A percentile compares a stretch with the other conserved stretches of the same genome.
Conservation (phyloP, 371 early-diverging fungal species). For the Paraphysoderma sedebokerense region DNA sequence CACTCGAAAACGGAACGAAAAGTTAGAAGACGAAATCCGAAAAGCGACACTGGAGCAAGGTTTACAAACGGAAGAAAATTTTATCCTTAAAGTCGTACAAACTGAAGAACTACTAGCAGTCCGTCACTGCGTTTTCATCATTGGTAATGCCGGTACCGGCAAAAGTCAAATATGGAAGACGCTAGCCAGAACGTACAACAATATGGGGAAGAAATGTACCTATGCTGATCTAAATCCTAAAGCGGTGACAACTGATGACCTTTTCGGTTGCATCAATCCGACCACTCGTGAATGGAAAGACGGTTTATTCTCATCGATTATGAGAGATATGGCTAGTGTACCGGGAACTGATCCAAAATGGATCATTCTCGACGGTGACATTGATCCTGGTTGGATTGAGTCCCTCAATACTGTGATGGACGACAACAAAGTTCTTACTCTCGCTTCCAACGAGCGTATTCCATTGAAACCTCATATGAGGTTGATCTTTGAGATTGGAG, state of each 20-base stretch:
- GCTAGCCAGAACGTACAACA: conserved; percentile 32
- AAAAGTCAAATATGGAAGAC: conserved; percentile 46
- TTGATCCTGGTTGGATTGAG: conserved; percentile 54
- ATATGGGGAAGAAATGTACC: conserved; percentile 32
- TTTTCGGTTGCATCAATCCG: conserved; percentile 42
- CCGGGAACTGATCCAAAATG: conserved; percentile 39
- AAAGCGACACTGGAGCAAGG: conserved; percentile 36
- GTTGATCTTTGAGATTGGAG: conserved; percentile 39
- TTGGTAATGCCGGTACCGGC: conserved; percentile 40
- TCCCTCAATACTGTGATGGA: conserved; percentile 51
- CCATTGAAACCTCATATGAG: conserved; percentile 43
- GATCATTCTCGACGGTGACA: conserved; percentile 43
- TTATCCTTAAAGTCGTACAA: conserved; percentile 39
- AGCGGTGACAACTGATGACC: conserved; percentile 40
- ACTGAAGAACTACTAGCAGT: conserved; percentile 40
- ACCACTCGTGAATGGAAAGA: conserved; percentile 47
- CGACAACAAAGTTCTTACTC: conserved; percentile 45
- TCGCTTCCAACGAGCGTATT: conserved; percentile 48
- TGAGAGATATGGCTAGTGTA: conserved; percentile 32
- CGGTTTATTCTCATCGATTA: conserved; percentile 35
- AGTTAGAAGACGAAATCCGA: conserved; percentile 34
- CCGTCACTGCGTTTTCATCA: conserved; percentile 44
- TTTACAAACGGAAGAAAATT: conserved; percentile 40
- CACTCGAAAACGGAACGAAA: conserved; percentile 30
- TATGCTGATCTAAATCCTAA: conserved; percentile 38